Evolutionary conservation across 169 alveolate species (phyloP), one percentile per base, ranked within the genome.

Genomic region (Plasmodium chabaudi): DNA sequence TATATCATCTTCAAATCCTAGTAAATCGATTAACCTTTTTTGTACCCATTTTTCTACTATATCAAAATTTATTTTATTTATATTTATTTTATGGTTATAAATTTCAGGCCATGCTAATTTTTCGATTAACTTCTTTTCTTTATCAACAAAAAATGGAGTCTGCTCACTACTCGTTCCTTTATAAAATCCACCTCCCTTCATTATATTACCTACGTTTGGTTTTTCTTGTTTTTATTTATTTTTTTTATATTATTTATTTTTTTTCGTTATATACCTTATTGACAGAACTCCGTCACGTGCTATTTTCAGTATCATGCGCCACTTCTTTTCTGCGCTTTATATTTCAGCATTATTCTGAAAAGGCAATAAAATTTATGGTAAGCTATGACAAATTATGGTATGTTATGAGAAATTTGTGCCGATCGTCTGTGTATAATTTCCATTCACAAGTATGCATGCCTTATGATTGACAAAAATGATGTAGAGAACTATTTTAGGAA

Each of bases 1-100:
- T 21, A 93, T 93, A 15, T 93, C 96, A 42, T 93, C 96, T 44
- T 93, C 96, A 51, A 93, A 89, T 39, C 96, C 96, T 93, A 93
- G 87, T n/a, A 93, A 89, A 71, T 93, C 96, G 25, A 92, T 88
- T n/a, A 92, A 88, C 5, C 95, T 93, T 46, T 87, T 88, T 21
- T 88, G 70, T 46, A 93, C 90, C 96, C 96, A 93, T 46, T 90
- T 93, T 19, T 89, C 93, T 56, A 93, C 89, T 47, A 93, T 93
- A 53, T 92, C 92, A 9, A 93, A 89, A 47, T 88, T 87, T 2
- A 93, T 93, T 92, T 89, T 93, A 12, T 92, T 87, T 44, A 93
- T 79, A 60, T 93, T 93, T 39, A 93, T 94, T 34, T 88, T 87
- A 4, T 84, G 25, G 9, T 93, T 89, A 23, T 92, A 93, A 15